A percentile compares a stretch with the other conserved stretches of the same genome.
Evolutionary conservation across 805 yeast genomes (phyloP).

Genomic region (Starmerella apis): DNA sequence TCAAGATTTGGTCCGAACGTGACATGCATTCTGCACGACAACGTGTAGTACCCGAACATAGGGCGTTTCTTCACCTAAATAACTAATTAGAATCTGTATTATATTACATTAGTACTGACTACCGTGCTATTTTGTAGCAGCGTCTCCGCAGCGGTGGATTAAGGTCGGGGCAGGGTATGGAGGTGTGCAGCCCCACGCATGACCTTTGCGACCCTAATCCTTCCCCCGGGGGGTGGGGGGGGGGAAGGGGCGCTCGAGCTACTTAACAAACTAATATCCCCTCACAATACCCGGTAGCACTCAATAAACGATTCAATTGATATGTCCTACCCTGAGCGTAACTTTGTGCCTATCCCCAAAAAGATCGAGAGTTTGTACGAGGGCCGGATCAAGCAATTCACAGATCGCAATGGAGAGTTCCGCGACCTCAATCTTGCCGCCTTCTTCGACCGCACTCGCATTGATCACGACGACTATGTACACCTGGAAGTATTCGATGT

Average conservation of each 20-base stretch:
- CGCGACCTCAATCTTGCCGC: conserved; percentile 63
- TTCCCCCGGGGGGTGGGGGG: not conserved
- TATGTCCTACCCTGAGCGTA: conserved; percentile 35
- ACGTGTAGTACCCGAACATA: conserved; percentile 1
- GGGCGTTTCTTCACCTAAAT: not conserved
- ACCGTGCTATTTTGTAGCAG: no score
- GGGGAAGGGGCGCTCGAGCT: no score
- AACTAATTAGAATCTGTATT: not conserved
- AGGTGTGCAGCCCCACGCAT: conserved; percentile 5
- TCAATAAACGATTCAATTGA: not conserved
- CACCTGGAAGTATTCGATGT: conserved; percentile 61
- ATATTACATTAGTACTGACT: no score
- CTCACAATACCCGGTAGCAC: not conserved
- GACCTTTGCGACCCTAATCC: conserved; percentile 1
- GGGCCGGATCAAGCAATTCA: conserved; percentile 64
- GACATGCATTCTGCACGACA: conserved; percentile 5
- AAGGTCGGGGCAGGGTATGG: conserved; percentile 3
- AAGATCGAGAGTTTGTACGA: conserved; percentile 67
- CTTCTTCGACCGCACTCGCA: conserved; percentile 56
- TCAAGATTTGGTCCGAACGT: conserved; percentile 2
- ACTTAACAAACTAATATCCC: not conserved
- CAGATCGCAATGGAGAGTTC: conserved; percentile 64
- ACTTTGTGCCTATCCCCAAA: conserved; percentile 54
- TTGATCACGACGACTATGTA: conserved; percentile 42
- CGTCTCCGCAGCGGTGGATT: not conserved